Conservation (phyloP, 257 asterid genomes). For the Ocimum tenuiflorum region DNA sequence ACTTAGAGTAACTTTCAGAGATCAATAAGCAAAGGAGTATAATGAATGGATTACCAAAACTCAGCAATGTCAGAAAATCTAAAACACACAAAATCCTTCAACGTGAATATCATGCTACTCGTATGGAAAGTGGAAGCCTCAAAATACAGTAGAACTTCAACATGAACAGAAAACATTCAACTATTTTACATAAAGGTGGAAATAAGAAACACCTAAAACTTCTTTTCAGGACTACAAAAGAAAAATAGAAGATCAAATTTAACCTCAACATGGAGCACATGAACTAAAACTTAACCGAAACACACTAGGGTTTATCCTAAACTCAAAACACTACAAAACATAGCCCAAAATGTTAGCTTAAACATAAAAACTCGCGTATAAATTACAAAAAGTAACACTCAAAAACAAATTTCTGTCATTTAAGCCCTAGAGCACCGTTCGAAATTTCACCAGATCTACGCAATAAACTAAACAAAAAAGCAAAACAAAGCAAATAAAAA, state of each 20-base stretch:
- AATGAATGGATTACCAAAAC: neutral
- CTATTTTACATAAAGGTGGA: neutral
- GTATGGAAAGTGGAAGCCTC: neutral
- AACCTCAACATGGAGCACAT: too few species aligned
- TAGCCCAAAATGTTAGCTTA: too few species aligned
- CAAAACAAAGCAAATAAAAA: neutral
- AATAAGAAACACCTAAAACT: neutral
- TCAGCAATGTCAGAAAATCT: neutral
- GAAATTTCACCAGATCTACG: conserved; percentile 20
- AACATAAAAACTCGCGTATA: too few species aligned
- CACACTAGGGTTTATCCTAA: too few species aligned
- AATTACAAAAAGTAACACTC: too few species aligned
- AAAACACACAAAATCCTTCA: neutral
- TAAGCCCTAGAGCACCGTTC: neutral
- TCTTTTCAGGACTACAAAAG: too few species aligned
- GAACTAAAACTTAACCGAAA: too few species aligned
- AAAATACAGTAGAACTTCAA: neutral
- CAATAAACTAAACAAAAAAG: neutral
- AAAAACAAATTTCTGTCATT: too few species aligned
- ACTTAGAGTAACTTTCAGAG: neutral
- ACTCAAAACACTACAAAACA: too few species aligned
- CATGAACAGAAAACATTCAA: neutral
- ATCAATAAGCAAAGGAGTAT: neutral
- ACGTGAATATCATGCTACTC: neutral
- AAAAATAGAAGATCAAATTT: too few species aligned